Percentiles rank a stretch among this genome's conserved stretches.
phyloP scores from a whole-genome alignment of 2,329 filamentous ascomycete genomes.

The Endothia cerciana region DNA sequence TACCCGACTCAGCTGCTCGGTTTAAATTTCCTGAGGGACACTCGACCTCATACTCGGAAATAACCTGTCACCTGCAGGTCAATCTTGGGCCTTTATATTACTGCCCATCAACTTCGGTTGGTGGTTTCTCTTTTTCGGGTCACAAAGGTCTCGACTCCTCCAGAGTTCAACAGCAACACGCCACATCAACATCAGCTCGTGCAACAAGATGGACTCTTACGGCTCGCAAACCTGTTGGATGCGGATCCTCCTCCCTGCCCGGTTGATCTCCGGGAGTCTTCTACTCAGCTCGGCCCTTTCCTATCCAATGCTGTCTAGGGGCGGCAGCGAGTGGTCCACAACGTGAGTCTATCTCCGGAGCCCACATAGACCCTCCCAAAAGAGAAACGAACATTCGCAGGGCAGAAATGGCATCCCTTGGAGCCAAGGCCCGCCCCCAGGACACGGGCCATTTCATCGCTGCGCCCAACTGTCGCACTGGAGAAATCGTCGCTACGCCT shows the following conservation, averaged over 20 bases:
- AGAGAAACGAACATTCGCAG: conserved; percentile 2
- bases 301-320: conserved; percentile 11
- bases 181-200: neutral
- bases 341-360: conserved; percentile 6
- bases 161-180: neutral
- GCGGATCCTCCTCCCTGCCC: neutral
- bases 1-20: no score
- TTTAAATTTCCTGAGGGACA: no score
- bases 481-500: conserved; percentile 1
- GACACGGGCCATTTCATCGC: neutral
- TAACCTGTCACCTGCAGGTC: no score
- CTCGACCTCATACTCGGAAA: no score
- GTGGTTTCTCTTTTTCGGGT: neutral
- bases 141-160: neutral
- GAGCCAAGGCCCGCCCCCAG: neutral
- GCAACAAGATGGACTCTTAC: neutral
- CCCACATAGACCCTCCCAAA: neutral
- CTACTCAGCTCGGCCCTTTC: conserved; percentile 16
- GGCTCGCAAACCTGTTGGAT: neutral
- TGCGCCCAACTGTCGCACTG: neutral
- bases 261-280: neutral
- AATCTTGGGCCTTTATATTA: neutral
- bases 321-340: neutral
- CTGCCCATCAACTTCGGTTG: neutral
- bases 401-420: neutral